These are phyloP conservation scores for Clitocybe nebularis DNA, from an alignment of 1,284 basidiomycete genomes.

Conservation along the genomic window DNA sequence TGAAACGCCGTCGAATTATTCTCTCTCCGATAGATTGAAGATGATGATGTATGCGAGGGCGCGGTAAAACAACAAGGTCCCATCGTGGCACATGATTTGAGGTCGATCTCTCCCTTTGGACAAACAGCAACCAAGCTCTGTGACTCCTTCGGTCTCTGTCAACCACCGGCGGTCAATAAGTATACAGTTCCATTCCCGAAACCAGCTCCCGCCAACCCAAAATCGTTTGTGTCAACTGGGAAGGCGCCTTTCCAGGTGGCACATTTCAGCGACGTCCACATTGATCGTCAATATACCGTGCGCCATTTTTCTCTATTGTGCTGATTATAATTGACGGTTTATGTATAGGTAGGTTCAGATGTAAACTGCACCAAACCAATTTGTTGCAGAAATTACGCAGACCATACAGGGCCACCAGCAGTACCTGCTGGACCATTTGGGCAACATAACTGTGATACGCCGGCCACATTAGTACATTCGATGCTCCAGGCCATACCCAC, in stretches of 20 bases:
- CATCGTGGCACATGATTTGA: conserved; percentile 54
- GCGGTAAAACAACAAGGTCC: conserved; percentile 47
- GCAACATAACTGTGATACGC: conserved; percentile 46
- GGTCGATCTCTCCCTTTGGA: conserved; percentile 41
- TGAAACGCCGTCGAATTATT: neutral
- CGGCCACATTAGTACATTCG: conserved; percentile 41
- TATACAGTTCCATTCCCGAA: conserved; percentile 44
- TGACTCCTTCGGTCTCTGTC: conserved; percentile 53
- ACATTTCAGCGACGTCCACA: conserved; percentile 54
- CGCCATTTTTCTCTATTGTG: conserved; percentile 9
- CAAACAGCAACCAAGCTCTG: conserved; percentile 54
- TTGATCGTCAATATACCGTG: conserved; percentile 49
- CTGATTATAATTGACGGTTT: conserved; percentile 1
- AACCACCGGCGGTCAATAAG: conserved; percentile 38
- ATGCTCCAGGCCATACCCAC: conserved; percentile 44
- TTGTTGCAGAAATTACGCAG: conserved; percentile 51
- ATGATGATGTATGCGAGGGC: conserved; percentile 53
- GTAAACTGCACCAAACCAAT: conserved; percentile 55
- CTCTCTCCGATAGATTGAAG: conserved; percentile 24
- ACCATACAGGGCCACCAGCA: conserved; percentile 31
- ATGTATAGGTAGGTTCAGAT: conserved; percentile 41
- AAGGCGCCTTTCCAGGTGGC: conserved; percentile 44
- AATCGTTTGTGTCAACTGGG: conserved; percentile 32
- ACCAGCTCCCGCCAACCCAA: conserved; percentile 31
- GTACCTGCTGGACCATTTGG: conserved; percentile 44